Evolutionary conservation across 352 stramenopile species (phyloP).

Genomic region (Phytophthora pseudosyringae): DNA sequence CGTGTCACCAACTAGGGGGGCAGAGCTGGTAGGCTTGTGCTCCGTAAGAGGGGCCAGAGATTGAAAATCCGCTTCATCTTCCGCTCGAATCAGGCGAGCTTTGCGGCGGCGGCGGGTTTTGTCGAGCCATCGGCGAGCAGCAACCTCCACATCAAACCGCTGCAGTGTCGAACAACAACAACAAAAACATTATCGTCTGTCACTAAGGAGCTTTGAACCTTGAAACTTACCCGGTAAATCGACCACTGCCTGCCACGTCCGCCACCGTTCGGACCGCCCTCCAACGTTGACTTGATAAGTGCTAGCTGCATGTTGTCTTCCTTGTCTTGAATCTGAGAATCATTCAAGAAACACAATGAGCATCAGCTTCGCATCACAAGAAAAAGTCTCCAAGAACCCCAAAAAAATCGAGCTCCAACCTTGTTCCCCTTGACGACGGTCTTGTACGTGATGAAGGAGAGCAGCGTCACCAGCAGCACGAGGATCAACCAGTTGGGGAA

Average conservation of each 20-base stretch:
- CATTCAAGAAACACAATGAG: neutral
- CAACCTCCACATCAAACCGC: slow-evolving; percentile 64
- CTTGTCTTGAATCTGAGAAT: slow-evolving; percentile 54
- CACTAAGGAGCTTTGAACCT: neutral
- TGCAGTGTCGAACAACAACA: slow-evolving; percentile 26
- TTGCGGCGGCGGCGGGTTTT: slow-evolving; percentile 57
- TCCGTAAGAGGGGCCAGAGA: slow-evolving; percentile 49
- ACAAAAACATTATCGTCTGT: neutral
- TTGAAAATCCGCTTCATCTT: slow-evolving; percentile 73
- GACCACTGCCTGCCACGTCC: slow-evolving; percentile 59
- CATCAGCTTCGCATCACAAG: too few relatives aligned
- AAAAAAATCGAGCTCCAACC: slow-evolving; percentile 21
- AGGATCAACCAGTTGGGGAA: slow-evolving; percentile 85
- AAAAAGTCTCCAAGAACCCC: too few relatives aligned
- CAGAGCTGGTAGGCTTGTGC: slow-evolving; percentile 19
- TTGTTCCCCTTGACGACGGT: slow-evolving; percentile 72
- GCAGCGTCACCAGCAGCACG: slow-evolving; percentile 64
- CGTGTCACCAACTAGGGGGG: slow-evolving; percentile 14
- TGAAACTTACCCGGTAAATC: slow-evolving; percentile 54
- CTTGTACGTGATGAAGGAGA: slow-evolving; percentile 72
- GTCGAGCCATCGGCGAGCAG: slow-evolving; percentile 62
- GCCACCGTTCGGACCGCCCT: slow-evolving; percentile 45
- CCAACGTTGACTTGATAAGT: slow-evolving; percentile 55
- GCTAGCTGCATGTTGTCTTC: slow-evolving; percentile 46
- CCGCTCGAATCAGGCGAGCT: slow-evolving; percentile 37